Percentiles rank a stretch among this genome's conserved stretches.
Conservation (phyloP, 768 basidiomycete genomes). For the Suillus ampliporus region DNA sequence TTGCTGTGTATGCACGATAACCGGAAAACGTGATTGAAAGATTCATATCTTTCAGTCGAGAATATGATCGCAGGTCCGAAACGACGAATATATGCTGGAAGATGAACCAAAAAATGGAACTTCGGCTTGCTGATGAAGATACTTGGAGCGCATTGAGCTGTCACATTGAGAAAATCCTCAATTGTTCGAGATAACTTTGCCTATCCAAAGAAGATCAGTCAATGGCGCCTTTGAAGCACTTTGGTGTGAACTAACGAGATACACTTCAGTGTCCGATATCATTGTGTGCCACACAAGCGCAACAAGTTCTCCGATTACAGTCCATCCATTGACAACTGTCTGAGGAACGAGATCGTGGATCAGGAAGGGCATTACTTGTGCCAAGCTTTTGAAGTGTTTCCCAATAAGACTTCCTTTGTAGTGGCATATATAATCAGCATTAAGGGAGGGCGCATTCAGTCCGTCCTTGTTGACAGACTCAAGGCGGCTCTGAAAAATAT, state of each 20-base stretch:
- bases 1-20: slow-evolving; percentile 42
- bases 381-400: slow-evolving; percentile 28
- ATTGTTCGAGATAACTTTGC: slow-evolving; percentile 25
- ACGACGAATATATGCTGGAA: slow-evolving; percentile 29
- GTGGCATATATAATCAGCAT: slow-evolving; percentile 35
- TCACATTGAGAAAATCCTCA: slow-evolving; percentile 20
- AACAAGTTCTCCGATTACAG: slow-evolving; percentile 17
- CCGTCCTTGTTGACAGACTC: slow-evolving; percentile 24
- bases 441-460: slow-evolving; percentile 29
- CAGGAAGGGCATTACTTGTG: slow-evolving; percentile 39
- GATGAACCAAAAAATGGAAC: slow-evolving; percentile 32
- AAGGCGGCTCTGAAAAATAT: slow-evolving; percentile 27
- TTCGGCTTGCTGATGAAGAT: slow-evolving; percentile 29
- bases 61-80: slow-evolving; percentile 41
- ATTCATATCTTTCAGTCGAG: slow-evolving; percentile 46
- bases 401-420: slow-evolving; percentile 38
- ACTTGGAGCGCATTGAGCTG: slow-evolving; percentile 22
- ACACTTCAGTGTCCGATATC: slow-evolving; percentile 28
- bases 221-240: neutral
- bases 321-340: slow-evolving; percentile 17
- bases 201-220: neutral
- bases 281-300: slow-evolving; percentile 35
- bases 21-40: slow-evolving; percentile 46
- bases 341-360: slow-evolving; percentile 21
- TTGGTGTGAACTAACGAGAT: slow-evolving; percentile 15